A percentile compares a stretch with the other conserved stretches of the same genome.
Evolutionary conservation across 208 protist genomes (phyloP).

Genomic region (Polymyxa betae): DNA sequence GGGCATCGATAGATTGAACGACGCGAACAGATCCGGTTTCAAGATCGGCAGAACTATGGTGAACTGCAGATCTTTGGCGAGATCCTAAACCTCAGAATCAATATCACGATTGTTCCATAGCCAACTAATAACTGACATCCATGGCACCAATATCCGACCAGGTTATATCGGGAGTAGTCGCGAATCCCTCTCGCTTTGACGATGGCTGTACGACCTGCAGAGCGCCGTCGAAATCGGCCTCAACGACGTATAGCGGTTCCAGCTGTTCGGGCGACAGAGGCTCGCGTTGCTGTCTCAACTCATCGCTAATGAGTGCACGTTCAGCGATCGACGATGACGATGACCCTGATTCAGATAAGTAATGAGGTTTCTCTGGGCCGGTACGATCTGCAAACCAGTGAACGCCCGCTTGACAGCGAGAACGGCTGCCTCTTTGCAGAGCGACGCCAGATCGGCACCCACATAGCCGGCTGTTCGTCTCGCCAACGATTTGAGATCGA

Average conservation of each 20-base stretch:
- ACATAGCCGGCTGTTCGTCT: constrained; percentile 79
- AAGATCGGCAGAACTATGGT: constrained; percentile 41
- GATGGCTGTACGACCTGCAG: constrained; percentile 90
- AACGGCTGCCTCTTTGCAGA: constrained; percentile 87
- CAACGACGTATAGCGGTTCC: constrained; percentile 64
- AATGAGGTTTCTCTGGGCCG: background rate
- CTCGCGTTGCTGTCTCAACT: constrained; percentile 48
- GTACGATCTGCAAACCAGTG: background rate
- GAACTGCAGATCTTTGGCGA: constrained; percentile 32
- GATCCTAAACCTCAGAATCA: background rate
- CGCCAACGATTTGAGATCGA: constrained; percentile 55
- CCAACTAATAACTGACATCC: background rate
- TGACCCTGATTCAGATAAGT: background rate
- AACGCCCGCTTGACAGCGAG: constrained; percentile 76
- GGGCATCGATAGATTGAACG: constrained; percentile 78
- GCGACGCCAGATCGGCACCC: constrained; percentile 92
- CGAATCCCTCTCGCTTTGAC: constrained; percentile 91
- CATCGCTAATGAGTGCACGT: constrained; percentile 51
- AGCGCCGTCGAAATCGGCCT: constrained; percentile 78
- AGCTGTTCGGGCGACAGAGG: constrained; percentile 68
- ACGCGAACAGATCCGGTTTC: constrained; percentile 72
- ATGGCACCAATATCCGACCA: constrained; percentile 94
- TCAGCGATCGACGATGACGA: background rate
- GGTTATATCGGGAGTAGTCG: constrained; percentile 92
- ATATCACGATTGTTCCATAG: background rate